Conservation (phyloP, 345 rosid genomes). For the Eucalyptus tenuipes region DNA sequence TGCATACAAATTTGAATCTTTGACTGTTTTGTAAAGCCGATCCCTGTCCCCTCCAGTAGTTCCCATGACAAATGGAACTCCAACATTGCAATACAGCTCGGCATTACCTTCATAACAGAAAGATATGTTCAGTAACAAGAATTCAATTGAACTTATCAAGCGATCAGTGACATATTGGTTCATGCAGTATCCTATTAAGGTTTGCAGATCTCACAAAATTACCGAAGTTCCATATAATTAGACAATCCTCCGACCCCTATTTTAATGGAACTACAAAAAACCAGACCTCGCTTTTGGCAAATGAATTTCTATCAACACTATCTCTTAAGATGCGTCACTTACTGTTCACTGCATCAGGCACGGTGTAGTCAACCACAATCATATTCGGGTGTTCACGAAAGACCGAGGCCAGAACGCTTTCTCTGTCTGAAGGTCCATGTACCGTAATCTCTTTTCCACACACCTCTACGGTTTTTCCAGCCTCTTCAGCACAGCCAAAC, state of each 20-base stretch:
- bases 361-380: conserved; percentile 76
- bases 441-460: conserved; percentile 64
- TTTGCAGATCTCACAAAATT: neutral
- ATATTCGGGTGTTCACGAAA: conserved; percentile 56
- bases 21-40: conserved; percentile 52
- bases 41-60: conserved; percentile 93
- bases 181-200: neutral
- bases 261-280: neutral
- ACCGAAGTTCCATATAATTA: neutral
- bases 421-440: conserved; percentile 68
- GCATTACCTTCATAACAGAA: conserved; percentile 47
- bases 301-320: neutral
- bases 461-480: conserved; percentile 48
- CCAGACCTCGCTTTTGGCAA: neutral
- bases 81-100: conserved; percentile 73
- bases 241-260: neutral
- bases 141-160: neutral
- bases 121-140: neutral
- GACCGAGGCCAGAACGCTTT: conserved; percentile 46
- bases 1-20: conserved; percentile 58
- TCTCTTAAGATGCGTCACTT: neutral
- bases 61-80: conserved; percentile 97
- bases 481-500: conserved; percentile 59
- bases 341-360: conserved; percentile 88
- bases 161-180: neutral